Conservation (phyloP, 164 flowering plant species). For the Amborella trichopoda region DNA sequence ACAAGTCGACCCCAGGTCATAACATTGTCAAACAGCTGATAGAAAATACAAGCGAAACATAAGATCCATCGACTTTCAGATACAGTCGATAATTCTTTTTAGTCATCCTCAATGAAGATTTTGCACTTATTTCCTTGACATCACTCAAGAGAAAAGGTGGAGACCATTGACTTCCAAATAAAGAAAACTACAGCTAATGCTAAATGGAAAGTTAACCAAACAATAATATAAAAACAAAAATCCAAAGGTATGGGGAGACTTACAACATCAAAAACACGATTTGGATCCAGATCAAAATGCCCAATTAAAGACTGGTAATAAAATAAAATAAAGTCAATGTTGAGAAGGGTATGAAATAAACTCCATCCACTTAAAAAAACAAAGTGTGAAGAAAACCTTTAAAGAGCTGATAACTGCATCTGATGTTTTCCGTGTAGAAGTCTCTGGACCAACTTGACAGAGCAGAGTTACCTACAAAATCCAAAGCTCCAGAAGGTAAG, state of each 20-base stretch:
- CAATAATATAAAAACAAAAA: background rate
- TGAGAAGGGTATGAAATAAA: background rate
- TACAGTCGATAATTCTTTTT: too few relatives aligned
- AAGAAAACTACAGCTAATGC: background rate
- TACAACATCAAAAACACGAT: slow-evolving; percentile 98
- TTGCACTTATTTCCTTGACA: too few relatives aligned
- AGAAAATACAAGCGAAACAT: background rate
- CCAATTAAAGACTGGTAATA: slow-evolving; percentile 91
- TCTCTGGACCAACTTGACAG: slow-evolving; percentile 48
- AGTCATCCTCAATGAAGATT: too few relatives aligned
- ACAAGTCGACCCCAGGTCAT: too few relatives aligned
- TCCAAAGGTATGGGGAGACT: slow-evolving; percentile 22
- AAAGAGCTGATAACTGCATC: slow-evolving; percentile 71
- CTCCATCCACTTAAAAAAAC: background rate
- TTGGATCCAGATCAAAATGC: slow-evolving; percentile 97
- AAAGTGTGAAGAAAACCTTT: slow-evolving; percentile 43
- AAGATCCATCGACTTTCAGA: too few relatives aligned
- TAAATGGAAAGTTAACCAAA: background rate
- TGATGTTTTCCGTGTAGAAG: slow-evolving; percentile 35
- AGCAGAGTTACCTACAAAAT: slow-evolving; percentile 76
- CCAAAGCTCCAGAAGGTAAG: too few relatives aligned
- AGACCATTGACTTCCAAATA: background rate
- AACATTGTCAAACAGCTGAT: background rate
- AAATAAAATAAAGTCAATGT: background rate
- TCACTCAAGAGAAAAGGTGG: background rate